Base-by-base conservation (phyloP, 2,329 filamentous ascomycete species). In the Fusarium nurragi region DNA sequence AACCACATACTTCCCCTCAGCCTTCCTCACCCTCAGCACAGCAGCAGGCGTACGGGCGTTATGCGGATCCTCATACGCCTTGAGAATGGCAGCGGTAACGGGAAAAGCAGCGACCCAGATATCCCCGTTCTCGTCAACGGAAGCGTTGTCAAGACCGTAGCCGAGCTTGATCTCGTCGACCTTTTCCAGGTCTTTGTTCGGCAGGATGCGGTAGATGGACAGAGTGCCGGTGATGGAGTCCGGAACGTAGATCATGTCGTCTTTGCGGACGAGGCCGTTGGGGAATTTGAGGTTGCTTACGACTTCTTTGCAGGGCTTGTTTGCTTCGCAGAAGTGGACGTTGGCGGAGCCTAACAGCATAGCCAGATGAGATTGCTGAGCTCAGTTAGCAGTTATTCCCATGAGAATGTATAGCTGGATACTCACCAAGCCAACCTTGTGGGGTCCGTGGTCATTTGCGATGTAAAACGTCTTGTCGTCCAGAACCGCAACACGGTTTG, bases 241-340 rank as follows among this genome's bases (percentile, higher is more conserved):
- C 0, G 76, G 76, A 2, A 78, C 67, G 40, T 77, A 78, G 11
- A 78, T 32, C 0, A 71, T 64, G 6, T 70, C 71, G 14, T 74
- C 70, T 8, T 52, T 55, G 21, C 65, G 67, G 3, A 25, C 62
- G 3, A 78, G 62, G 1, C 77, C 76, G 38, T 78, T 78, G 28
- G 77, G 76, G 39, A 69, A 73, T 13, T 58, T 54, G 4, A 74
- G 63, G 10, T 71, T 67, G 1, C 39, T 25, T 0, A 64, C 64
- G 1, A 71, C 70, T 4, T 61, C 47, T 19, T 50, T 68, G 55
- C 73, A 74, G 13, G 65, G 72, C 1, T 12, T 28, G 5, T 32
- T 28, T 1, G 47, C 38, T 13, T 60, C 50, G 40, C 77, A 78
- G 47, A 72, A 71, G 1, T 69, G 63, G 1, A 76, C 64, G 41